Conservation (phyloP, 768 basidiomycete genomes). For the Plicaturopsis crispa region DNA sequence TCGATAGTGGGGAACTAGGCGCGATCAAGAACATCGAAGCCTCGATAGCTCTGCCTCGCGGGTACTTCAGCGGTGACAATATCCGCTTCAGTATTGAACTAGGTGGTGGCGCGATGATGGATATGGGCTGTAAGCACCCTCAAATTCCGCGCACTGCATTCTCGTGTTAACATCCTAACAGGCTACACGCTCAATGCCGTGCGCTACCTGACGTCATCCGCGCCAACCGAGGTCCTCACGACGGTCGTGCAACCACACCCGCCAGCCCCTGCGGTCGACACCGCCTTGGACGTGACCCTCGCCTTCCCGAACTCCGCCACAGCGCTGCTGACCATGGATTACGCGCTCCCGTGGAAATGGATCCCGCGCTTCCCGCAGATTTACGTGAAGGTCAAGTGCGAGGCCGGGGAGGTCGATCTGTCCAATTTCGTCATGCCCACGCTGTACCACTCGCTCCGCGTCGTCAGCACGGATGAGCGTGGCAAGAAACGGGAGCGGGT, state of each 20-base stretch:
- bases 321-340: constrained; percentile 28
- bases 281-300: constrained; percentile 25
- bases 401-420: constrained; percentile 33
- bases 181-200: constrained; percentile 41
- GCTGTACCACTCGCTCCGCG: constrained; percentile 40
- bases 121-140: constrained; percentile 13
- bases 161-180: constrained; percentile 11
- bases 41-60: constrained; percentile 25
- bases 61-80: constrained; percentile 6
- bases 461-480: constrained; percentile 24
- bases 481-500: constrained; percentile 17
- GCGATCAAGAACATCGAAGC: constrained; percentile 35
- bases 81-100: constrained; percentile 14
- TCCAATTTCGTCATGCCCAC: constrained; percentile 37
- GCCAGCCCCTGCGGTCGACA: constrained; percentile 14
- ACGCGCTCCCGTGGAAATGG: constrained; percentile 22
- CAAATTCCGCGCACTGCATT: neutral
- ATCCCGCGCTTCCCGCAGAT: constrained; percentile 31
- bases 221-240: constrained; percentile 34
- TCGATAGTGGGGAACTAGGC: constrained; percentile 52
- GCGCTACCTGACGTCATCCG: constrained; percentile 36
- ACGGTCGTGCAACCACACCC: constrained; percentile 22
- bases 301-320: constrained; percentile 24
- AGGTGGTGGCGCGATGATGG: constrained; percentile 18
- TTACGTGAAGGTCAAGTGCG: constrained; percentile 30